phyloP scores from a whole-genome alignment of 2,329 filamentous ascomycete genomes.

The Phialophora chinensis region DNA sequence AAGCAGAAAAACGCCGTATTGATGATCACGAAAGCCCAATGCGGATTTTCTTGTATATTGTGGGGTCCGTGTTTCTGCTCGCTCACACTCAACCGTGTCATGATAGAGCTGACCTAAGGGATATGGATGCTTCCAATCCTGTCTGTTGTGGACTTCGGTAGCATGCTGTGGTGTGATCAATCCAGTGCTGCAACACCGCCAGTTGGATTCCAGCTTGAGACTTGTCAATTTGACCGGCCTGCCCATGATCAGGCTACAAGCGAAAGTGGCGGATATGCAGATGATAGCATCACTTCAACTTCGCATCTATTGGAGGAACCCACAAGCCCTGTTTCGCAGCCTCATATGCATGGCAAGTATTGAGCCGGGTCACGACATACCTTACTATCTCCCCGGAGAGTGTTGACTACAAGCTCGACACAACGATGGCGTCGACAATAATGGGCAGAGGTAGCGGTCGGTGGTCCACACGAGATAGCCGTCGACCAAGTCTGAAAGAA shows the following conservation, averaged over 20 bases:
- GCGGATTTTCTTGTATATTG: too few relatives aligned
- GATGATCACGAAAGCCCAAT: constrained; percentile 8
- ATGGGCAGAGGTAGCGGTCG: not conserved
- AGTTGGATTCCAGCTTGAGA: too few relatives aligned
- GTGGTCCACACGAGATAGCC: constrained; percentile 14
- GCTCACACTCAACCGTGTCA: too few relatives aligned
- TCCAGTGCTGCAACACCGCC: too few relatives aligned
- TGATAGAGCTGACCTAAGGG: too few relatives aligned
- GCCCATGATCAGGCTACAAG: too few relatives aligned
- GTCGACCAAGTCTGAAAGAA: constrained; percentile 13
- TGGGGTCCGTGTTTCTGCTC: too few relatives aligned
- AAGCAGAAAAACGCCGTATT: constrained; percentile 11
- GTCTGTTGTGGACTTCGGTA: too few relatives aligned
- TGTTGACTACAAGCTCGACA: constrained; percentile 5
- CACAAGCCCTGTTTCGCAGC: constrained; percentile 9
- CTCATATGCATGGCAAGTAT: constrained; percentile 5
- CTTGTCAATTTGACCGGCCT: too few relatives aligned
- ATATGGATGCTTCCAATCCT: too few relatives aligned
- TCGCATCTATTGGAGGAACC: constrained; percentile 11
- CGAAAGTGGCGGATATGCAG: too few relatives aligned
- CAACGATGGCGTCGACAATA: not conserved
- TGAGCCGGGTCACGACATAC: constrained; percentile 2
- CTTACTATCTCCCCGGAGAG: not conserved
- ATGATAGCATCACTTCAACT: constrained; percentile 9
- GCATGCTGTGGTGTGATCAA: too few relatives aligned